Evolutionary conservation across 306 rosid genomes (phyloP).

Genomic region (Cicer judaicum): DNA sequence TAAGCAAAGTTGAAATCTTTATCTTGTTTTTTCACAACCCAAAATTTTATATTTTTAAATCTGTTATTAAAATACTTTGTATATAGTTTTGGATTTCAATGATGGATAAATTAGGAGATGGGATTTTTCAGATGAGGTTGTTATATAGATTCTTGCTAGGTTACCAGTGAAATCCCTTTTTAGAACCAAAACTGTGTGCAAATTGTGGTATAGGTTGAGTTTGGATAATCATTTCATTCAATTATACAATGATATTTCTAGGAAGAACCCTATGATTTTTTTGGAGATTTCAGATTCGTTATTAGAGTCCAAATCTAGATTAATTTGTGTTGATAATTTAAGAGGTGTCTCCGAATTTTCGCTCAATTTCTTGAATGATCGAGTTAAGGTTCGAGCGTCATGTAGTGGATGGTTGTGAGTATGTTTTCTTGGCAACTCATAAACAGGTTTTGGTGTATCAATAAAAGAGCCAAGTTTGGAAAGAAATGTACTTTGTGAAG

Average conservation of each 20-base stretch:
- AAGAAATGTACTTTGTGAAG: constrained; percentile 83
- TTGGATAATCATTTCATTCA: constrained; percentile 66
- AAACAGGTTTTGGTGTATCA: constrained; percentile 83
- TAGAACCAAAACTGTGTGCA: constrained; percentile 63
- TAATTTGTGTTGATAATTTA: constrained; percentile 74
- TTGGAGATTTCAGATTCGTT: constrained; percentile 63
- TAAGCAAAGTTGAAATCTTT: too few relatives aligned
- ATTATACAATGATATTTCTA: constrained; percentile 64
- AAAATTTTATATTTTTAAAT: too few relatives aligned
- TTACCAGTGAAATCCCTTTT: too few relatives aligned
- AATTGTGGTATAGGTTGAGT: constrained; percentile 65
- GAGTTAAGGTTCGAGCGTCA: constrained; percentile 79
- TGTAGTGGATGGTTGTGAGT: constrained; percentile 79
- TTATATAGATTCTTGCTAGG: too few relatives aligned
- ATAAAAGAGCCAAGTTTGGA: constrained; percentile 70
- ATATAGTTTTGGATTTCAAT: too few relatives aligned
- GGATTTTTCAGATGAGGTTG: too few relatives aligned
- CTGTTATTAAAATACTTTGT: too few relatives aligned
- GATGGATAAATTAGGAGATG: too few relatives aligned
- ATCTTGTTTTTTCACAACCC: too few relatives aligned
- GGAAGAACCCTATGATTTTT: constrained; percentile 51
- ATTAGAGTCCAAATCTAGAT: constrained; percentile 60
- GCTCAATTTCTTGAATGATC: constrained; percentile 70
- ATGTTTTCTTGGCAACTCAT: constrained; percentile 72
- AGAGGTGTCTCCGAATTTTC: constrained; percentile 75